These are phyloP conservation scores for Suhomyces wounanorum DNA, from an alignment of 1,139 yeast species.

Conservation along the genomic window DNA sequence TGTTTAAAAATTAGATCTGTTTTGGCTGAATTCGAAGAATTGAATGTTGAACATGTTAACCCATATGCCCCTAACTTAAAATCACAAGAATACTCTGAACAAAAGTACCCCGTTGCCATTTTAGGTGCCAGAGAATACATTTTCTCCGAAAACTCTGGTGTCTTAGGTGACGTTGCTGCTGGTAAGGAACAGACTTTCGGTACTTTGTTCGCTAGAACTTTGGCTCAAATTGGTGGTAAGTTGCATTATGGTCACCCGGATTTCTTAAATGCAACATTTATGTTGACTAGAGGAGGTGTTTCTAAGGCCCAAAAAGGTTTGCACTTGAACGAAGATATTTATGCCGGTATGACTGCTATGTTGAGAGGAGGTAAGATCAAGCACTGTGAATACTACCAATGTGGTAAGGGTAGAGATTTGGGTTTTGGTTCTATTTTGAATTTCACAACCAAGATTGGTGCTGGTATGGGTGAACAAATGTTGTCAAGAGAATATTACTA, in stretches of 20 bases:
- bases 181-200: conserved; percentile 99
- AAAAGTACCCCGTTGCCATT: conserved; percentile 87
- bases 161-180: conserved; percentile 98
- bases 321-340: conserved; percentile 98
- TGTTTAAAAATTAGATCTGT: conserved; percentile 97
- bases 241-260: conserved; percentile 99
- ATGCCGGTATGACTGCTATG: conserved; percentile 98
- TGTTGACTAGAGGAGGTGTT: conserved; percentile 99
- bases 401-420: conserved; percentile 99
- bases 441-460: conserved; percentile 99
- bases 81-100: conserved; percentile 35
- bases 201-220: conserved; percentile 94
- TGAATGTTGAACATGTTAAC: conserved; percentile 81
- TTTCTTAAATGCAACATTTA: conserved; percentile 89
- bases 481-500: conserved; percentile 97
- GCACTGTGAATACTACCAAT: conserved; percentile 98
- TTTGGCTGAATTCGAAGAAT: conserved; percentile 96
- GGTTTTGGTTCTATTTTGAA: conserved; percentile 98
- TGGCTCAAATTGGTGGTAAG: conserved; percentile 98
- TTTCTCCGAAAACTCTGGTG: conserved; percentile 98
- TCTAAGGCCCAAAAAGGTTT: conserved; percentile 98
- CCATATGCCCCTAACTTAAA: conserved; percentile 71
- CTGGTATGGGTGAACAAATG: conserved; percentile 99
- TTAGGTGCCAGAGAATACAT: conserved; percentile 99
- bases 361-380: conserved; percentile 98